Evolutionary conservation across 208 protist species (phyloP), one percentile per base, ranked within the genome.

Genomic region (Leishmania turanica): DNA sequence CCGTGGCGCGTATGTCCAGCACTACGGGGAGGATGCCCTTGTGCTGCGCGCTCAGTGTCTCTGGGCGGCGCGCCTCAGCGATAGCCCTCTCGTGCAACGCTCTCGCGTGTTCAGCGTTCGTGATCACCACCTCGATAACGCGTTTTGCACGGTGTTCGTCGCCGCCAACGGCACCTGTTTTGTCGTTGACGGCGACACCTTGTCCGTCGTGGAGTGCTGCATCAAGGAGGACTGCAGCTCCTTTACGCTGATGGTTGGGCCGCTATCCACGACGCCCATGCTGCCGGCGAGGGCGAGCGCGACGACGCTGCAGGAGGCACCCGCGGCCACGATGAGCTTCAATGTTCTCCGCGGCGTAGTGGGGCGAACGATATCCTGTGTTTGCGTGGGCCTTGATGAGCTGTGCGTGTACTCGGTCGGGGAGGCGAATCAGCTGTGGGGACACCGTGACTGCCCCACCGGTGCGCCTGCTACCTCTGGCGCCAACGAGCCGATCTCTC

Each of bases 361-460:
- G 34, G 78, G 83, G 13, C 84, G 86, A 74, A 82, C 77, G 58
- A 81, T 97, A 27, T 88, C 82, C 8, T 92, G 91, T 42, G 90
- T 95, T 7, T 95, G 89, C 73, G 91, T 95, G 47, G 89, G 88
- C 70, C 82, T 95, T 42, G 91, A 97, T 77, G 92, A 95, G 69
- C 75, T 97, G 27, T 90, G 87, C 75, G 78, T 97, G 53, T 92
- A 93, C 77, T 93, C 89, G 1, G 80, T 95, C 24, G 91, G 89
- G 53, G 87, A 91, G 27, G 85, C 84, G 3, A 83, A 87, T 31
- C 79, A 88, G 47, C 75, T 86, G 9, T 58, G 78, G 37, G 77
- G 70, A 56, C 77, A 78, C 51, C 82, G 74, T n/a, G 83, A 77
- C 34, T 53, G 56, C 45, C 15, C 58, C 11, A 40, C 65, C 34